Base-by-base conservation (phyloP, 1,284 basidiomycete genomes). In the Papiliotrema terrestris region DNA sequence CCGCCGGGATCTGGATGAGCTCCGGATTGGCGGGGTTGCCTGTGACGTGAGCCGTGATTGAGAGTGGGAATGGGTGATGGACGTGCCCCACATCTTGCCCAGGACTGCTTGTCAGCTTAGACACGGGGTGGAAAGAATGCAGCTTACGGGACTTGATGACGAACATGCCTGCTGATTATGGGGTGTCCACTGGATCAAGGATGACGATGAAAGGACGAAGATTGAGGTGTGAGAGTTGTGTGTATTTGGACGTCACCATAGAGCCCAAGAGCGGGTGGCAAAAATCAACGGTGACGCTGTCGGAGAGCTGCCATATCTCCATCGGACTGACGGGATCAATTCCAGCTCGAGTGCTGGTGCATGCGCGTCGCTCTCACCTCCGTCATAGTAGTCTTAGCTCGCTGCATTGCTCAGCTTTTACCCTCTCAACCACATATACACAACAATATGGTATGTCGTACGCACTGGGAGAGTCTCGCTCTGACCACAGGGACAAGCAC, bases 41-140 rank as follows among this genome's bases (percentile, higher is more conserved):
- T 79, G 22, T 45, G 37, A 17, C 32, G 45, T 72, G 45, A 62
- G 48, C 17, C 54, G 43, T 3, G 19, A 54, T 48, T 57, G 60
- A 61, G 56, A 52, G 46, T 32, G 20, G 25, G 15, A 51, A 54
- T 44, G 44, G 41, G 17, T n/a, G n/a, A n/a, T n/a, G 14, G 17
- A 83, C 89, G 75, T 77, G 93, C 91, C 91, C 91, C 92, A 94
- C 78, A 96, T 92, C 83, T 87, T 91, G 65, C 89, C 88, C 61
- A 95, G 84, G 42, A 95, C 91, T 95, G 47, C 11, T 54, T 35
- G 64, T 52, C 37, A 52, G 49, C 2, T 20, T 39, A 46, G 23
- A 39, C 55, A 35, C 11, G 44, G 58, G 53, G 22, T 55, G 22
- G 37, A n/a, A n/a, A 43, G 47, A 48, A 57, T 8, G 19, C 4